Conservation (phyloP, 441 rosid genomes). For the Populus tomentosa region DNA sequence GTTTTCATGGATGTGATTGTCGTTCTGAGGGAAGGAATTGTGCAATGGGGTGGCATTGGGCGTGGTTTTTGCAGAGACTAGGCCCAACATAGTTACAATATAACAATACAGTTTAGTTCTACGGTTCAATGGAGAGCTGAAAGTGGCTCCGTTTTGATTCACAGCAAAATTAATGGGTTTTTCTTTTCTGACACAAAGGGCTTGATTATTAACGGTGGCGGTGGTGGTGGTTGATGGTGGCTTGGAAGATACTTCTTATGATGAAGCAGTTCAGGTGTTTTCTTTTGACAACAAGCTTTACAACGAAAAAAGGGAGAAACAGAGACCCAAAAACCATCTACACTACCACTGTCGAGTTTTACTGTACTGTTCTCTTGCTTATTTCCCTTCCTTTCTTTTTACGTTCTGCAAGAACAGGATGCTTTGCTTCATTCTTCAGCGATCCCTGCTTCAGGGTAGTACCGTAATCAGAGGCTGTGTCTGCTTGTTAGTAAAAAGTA, state of each 20-base stretch:
- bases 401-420: not conserved
- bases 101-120: slow-evolving; percentile 2
- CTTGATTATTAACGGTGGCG: slow-evolving; percentile 17
- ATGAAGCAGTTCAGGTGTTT: slow-evolving; percentile 36
- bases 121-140: not conserved
- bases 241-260: slow-evolving; percentile 44
- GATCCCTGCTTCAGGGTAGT: no score
- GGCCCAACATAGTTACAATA: slow-evolving; percentile 31
- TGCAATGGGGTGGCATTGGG: no score
- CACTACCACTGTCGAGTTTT: not conserved
- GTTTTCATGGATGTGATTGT: no score
- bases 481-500: no score
- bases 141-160: not conserved
- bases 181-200: not conserved
- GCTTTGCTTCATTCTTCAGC: slow-evolving; percentile 13
- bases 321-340: slow-evolving; percentile 17
- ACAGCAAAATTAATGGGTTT: not conserved
- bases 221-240: slow-evolving; percentile 9
- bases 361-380: not conserved
- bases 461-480: no score
- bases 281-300: slow-evolving; percentile 39
- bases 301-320: slow-evolving; percentile 39
- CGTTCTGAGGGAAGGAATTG: no score
- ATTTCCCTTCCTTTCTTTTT: not conserved
- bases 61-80: no score